Evolutionary conservation across 306 rosid species (phyloP).

Genomic region (Albizia julibrissin): DNA sequence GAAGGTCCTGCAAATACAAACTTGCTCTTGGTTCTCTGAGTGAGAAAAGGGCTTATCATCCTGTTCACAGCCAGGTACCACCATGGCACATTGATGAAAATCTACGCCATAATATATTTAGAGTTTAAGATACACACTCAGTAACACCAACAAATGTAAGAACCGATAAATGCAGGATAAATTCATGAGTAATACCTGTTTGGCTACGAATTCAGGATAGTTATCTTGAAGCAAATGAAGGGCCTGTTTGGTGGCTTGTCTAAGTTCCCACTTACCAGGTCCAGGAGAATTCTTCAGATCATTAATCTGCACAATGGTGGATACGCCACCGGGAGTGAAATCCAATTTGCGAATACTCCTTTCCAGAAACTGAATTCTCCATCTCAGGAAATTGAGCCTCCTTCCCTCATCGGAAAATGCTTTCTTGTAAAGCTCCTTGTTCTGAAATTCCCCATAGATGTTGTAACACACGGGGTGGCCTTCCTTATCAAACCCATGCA

Average conservation of each 20-base stretch:
- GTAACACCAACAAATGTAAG: not conserved
- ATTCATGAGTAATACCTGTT: conserved; percentile 49
- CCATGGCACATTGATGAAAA: conserved; percentile 87
- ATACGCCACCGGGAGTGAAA: conserved; percentile 61
- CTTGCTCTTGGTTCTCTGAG: conserved; percentile 78
- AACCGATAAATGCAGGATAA: not conserved
- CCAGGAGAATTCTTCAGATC: conserved; percentile 79
- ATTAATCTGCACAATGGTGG: conserved; percentile 71
- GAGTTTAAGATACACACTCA: not conserved
- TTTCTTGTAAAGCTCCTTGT: conserved; percentile 65
- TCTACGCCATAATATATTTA: conserved; percentile 30
- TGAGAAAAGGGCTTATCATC: conserved; percentile 80
- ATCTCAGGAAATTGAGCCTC: conserved; percentile 56
- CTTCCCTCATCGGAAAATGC: conserved; percentile 65
- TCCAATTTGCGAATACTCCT: conserved; percentile 72
- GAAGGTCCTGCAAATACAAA: conserved; percentile 83
- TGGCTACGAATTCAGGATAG: conserved; percentile 82
- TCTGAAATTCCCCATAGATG: conserved; percentile 63
- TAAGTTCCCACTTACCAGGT: conserved; percentile 70
- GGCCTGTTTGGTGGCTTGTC: conserved; percentile 76
- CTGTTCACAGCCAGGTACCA: conserved; percentile 80
- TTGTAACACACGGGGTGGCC: conserved; percentile 84
- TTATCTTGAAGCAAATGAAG: conserved; percentile 73
- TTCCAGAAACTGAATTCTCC: conserved; percentile 74
- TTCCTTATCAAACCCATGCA: conserved; percentile 69